Evolutionary conservation across 2,329 filamentous ascomycete species (phyloP).

Genomic region (Aspergillus sp.): DNA sequence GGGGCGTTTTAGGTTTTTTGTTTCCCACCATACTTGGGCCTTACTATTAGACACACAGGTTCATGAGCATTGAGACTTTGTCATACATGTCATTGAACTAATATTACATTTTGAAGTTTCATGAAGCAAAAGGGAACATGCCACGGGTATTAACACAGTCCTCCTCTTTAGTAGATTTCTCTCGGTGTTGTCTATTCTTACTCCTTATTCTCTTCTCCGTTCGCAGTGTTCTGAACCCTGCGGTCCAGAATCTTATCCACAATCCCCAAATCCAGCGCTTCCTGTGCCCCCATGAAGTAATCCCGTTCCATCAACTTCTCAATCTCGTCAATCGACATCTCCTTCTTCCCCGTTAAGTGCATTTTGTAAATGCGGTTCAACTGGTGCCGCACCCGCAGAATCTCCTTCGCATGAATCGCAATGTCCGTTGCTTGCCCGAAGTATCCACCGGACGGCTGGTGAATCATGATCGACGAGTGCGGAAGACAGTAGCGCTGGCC

Average conservation of each 20-base stretch:
- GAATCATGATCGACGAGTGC: slow-evolving; percentile 95
- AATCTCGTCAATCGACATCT: slow-evolving; percentile 75
- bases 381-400: slow-evolving; percentile 78
- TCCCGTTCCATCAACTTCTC: slow-evolving; percentile 96
- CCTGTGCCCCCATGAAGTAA: slow-evolving; percentile 85
- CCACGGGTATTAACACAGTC: slow-evolving; percentile 6
- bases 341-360: slow-evolving; percentile 71
- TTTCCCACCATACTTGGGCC: neutral
- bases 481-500: slow-evolving; percentile 86
- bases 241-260: slow-evolving; percentile 79
- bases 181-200: neutral
- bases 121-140: neutral
- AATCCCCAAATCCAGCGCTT: slow-evolving; percentile 86
- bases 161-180: neutral
- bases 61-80: neutral
- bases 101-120: slow-evolving; percentile 5
- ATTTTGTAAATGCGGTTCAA: slow-evolving; percentile 86
- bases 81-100: slow-evolving; percentile 6
- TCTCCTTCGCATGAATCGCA: slow-evolving; percentile 95
- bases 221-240: slow-evolving; percentile 29
- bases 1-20: slow-evolving; percentile 3
- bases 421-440: slow-evolving; percentile 74
- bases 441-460: slow-evolving; percentile 83
- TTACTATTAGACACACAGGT: slow-evolving; percentile 1
- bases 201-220: slow-evolving; percentile 22